These are phyloP conservation scores for Mentha longifolia DNA, from an alignment of 257 asterid species.

Conservation along the genomic window DNA sequence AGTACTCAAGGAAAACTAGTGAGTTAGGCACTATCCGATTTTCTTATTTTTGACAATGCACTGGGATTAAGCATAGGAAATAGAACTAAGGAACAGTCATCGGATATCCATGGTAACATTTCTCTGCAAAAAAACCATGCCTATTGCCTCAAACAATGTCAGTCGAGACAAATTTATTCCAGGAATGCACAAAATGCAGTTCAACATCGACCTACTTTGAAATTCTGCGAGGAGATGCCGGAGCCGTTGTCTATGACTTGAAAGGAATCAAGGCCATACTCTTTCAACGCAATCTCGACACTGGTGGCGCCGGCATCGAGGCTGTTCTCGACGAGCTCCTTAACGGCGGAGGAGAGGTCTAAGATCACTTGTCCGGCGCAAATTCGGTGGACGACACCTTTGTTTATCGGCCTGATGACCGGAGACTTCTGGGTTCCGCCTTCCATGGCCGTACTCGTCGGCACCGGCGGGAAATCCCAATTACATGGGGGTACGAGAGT, in stretches of 20 bases:
- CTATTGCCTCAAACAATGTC: conserved; percentile 11
- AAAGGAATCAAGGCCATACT: conserved; percentile 78
- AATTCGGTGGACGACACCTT: conserved; percentile 74
- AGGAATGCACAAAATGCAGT: background rate
- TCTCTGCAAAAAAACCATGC: background rate
- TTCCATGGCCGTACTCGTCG: conserved; percentile 44
- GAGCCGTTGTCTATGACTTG: conserved; percentile 94
- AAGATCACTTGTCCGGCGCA: conserved; percentile 92
- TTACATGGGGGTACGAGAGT: background rate
- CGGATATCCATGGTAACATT: background rate
- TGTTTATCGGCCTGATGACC: conserved; percentile 67
- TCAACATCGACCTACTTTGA: conserved; percentile 50
- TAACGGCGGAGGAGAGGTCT: conserved; percentile 94
- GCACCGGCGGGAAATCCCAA: conserved; percentile 5
- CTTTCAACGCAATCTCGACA: conserved; percentile 75
- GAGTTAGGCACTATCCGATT: background rate
- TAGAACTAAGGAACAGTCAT: background rate
- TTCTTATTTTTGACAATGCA: background rate
- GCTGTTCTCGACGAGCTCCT: conserved; percentile 99
- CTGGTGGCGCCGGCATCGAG: conserved; percentile 94
- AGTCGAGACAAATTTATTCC: background rate
- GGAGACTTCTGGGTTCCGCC: conserved; percentile 40
- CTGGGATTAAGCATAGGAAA: background rate
- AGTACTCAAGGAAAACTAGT: no score
- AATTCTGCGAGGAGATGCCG: conserved; percentile 83